A percentile compares a stretch with the other conserved stretches of the same genome.
phyloP scores from a whole-genome alignment of 805 yeast genomes.

The Wickerhamiella dianesei region DNA sequence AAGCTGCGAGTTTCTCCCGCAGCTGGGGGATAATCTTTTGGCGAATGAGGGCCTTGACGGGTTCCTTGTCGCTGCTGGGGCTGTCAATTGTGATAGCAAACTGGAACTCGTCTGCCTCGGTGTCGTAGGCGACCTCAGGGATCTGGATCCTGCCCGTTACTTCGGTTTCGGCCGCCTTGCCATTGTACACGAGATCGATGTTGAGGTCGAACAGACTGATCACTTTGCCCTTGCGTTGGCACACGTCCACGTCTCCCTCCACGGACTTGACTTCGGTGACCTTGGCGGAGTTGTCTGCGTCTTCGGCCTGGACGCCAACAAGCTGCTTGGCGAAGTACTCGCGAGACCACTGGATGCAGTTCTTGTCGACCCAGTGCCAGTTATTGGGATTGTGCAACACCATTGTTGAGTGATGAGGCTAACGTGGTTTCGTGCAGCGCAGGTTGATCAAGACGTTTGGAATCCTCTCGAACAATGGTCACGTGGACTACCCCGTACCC shows the following conservation, averaged over 20 bases:
- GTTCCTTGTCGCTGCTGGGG: constrained; percentile 33
- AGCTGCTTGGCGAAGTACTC: constrained; percentile 56
- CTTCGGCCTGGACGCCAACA: constrained; percentile 34
- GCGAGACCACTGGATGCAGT: constrained; percentile 85
- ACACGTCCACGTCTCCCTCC: constrained; percentile 94
- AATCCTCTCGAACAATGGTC: neutral
- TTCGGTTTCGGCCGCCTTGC: constrained; percentile 28
- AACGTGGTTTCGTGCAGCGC: neutral
- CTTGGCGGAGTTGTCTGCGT: constrained; percentile 22
- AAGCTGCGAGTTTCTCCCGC: constrained; percentile 43
- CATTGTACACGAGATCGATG: constrained; percentile 45
- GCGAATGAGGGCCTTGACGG: constrained; percentile 40
- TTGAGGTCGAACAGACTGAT: constrained; percentile 79
- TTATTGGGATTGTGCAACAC: constrained; percentile 94
- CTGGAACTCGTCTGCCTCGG: constrained; percentile 73
- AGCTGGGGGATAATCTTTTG: constrained; percentile 54
- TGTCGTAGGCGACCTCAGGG: constrained; percentile 91
- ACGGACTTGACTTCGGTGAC: constrained; percentile 41
- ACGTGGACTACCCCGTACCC: too few species aligned
- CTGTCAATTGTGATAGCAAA: constrained; percentile 57
- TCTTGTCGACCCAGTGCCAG: constrained; percentile 99
- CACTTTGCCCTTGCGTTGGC: constrained; percentile 93
- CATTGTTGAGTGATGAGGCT: constrained; percentile 40
- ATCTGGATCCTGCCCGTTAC: constrained; percentile 62
- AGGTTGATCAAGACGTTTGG: neutral